Percentiles rank a stretch among this genome's conserved stretches.
These are phyloP conservation scores for Butyriboletus loyo DNA, from an alignment of 768 basidiomycete genomes.

Conservation along the genomic window DNA sequence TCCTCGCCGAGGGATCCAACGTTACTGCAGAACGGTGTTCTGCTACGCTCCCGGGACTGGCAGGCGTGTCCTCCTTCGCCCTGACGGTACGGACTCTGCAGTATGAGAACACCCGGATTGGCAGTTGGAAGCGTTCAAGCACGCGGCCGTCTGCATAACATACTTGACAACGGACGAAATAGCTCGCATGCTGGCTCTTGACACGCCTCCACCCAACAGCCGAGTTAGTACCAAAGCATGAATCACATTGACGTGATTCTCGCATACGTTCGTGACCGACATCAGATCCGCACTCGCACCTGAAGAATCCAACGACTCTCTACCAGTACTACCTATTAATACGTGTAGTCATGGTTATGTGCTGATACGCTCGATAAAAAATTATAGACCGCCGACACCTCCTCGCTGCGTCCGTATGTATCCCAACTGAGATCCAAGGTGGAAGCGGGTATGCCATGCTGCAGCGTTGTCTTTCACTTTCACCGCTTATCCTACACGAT, in stretches of 20 bases:
- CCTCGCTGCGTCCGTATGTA: background rate
- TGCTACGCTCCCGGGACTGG: no score
- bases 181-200: background rate
- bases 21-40: background rate
- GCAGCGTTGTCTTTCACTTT: background rate
- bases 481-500: background rate
- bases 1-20: background rate
- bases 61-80: no score
- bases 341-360: conserved; percentile 22
- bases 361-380: conserved; percentile 5
- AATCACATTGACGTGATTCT: background rate
- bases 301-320: no score
- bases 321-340: no score
- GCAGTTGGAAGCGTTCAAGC: background rate
- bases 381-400: no score
- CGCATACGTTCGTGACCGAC: background rate
- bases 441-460: background rate
- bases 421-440: background rate
- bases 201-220: background rate
- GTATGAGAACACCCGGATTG: background rate
- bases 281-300: background rate
- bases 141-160: background rate
- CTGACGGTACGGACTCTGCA: background rate
- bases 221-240: background rate
- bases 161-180: conserved; percentile 15